phyloP scores from a whole-genome alignment of 257 asterid species.

The Paraleonurus japonicus region DNA sequence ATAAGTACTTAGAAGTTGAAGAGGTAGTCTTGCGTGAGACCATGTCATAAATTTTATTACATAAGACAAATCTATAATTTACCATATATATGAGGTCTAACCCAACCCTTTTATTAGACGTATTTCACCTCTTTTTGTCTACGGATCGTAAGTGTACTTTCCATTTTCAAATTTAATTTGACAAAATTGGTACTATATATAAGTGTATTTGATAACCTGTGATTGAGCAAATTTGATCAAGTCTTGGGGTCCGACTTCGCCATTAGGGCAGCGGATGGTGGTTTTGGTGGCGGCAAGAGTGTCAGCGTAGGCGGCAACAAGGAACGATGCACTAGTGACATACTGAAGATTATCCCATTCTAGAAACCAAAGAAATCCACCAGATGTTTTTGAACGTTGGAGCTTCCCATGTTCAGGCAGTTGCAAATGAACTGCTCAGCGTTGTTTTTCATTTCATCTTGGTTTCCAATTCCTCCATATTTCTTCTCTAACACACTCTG shows the following conservation, averaged over 20 bases:
- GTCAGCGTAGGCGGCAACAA: constrained; percentile 42
- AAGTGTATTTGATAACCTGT: constrained; percentile 25
- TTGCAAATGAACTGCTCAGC: constrained; percentile 59
- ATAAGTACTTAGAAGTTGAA: no score
- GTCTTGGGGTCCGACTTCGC: constrained; percentile 25
- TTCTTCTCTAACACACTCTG: neutral
- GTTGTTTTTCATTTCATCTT: constrained; percentile 24
- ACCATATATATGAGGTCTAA: no score
- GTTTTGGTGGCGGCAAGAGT: constrained; percentile 23
- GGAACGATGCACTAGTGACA: constrained; percentile 43
- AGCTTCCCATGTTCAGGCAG: constrained; percentile 43
- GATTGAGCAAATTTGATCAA: constrained; percentile 34
- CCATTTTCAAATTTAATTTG: no score
- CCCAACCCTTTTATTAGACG: no score
- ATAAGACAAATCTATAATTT: no score
- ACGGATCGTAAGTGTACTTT: no score
- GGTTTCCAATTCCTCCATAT: constrained; percentile 31
- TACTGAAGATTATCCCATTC: constrained; percentile 59
- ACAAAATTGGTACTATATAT: neutral
- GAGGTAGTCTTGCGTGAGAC: no score
- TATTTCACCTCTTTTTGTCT: no score
- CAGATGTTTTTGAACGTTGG: constrained; percentile 31
- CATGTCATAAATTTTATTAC: no score
- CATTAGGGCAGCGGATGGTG: constrained; percentile 37
- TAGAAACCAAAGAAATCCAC: constrained; percentile 51